These are phyloP conservation scores for Isoetes engelmannii DNA, from an alignment of 83 land plant genomes.

Conservation along the genomic window DNA sequence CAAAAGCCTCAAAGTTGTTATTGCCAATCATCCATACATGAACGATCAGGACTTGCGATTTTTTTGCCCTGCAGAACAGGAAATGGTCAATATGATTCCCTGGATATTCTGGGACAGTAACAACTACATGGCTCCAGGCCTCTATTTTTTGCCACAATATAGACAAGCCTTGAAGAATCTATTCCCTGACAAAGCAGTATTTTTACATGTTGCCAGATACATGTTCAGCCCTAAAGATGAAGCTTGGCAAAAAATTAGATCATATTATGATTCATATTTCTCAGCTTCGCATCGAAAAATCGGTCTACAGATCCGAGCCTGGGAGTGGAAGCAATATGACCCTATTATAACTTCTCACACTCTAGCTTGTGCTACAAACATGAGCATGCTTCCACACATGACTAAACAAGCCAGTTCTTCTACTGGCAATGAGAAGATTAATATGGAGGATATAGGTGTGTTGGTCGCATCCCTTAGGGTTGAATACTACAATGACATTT, in stretches of 20 bases:
- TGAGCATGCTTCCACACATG: slow-evolving; percentile 9
- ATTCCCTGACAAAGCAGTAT: slow-evolving; percentile 16
- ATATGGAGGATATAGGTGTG: no score
- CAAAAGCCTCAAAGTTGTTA: no score
- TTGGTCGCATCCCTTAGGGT: no score
- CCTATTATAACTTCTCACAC: slow-evolving; percentile 7
- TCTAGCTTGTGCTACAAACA: background rate
- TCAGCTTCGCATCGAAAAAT: slow-evolving; percentile 2
- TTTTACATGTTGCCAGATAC: slow-evolving; percentile 17
- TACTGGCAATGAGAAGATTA: no score
- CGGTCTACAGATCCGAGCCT: slow-evolving; percentile 16
- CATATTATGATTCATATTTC: slow-evolving; percentile 4
- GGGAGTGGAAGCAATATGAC: background rate
- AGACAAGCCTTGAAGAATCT: background rate
- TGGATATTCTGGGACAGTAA: slow-evolving; percentile 14
- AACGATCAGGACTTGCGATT: slow-evolving; percentile 12
- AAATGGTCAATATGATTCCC: background rate
- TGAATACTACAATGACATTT: no score
- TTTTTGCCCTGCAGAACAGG: slow-evolving; percentile 17
- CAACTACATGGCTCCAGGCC: slow-evolving; percentile 14
- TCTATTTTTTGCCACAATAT: slow-evolving; percentile 8
- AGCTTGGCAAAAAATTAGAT: slow-evolving; percentile 9
- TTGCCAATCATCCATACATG: no score
- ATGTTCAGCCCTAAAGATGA: slow-evolving; percentile 14
- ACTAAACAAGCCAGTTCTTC: no score